These are phyloP conservation scores for Saccharomyces eubayanus DNA, from an alignment of 805 yeast genomes.

Conservation along the genomic window DNA sequence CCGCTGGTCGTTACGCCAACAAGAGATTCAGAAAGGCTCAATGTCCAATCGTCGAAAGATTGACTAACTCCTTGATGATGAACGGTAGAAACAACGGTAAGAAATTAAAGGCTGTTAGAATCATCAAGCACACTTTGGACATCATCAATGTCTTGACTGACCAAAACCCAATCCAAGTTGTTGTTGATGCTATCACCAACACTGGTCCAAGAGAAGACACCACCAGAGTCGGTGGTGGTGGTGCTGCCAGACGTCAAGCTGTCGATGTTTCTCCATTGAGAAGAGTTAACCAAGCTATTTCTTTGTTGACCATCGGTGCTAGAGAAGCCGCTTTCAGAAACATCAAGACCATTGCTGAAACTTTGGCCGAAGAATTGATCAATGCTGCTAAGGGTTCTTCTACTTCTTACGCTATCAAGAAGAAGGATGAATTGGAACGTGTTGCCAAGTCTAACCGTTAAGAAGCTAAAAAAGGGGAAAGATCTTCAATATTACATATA, in stretches of 20 bases:
- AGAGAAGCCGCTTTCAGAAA: conserved; percentile 99
- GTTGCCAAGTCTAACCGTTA: conserved; percentile 99
- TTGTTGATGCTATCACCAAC: conserved; percentile 99
- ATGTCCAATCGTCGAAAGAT: conserved; percentile 98
- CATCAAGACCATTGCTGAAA: conserved; percentile 99
- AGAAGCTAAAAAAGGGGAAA: conserved; percentile 22
- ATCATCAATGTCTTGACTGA: conserved; percentile 95
- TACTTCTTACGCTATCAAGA: conserved; percentile 99
- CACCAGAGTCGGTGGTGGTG: conserved; percentile 99
- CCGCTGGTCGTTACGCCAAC: conserved; percentile 99
- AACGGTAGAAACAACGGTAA: conserved; percentile 99
- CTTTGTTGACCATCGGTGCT: conserved; percentile 97
- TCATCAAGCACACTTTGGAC: conserved; percentile 98
- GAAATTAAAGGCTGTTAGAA: conserved; percentile 99
- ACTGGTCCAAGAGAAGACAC: conserved; percentile 99
- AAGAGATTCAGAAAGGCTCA: conserved; percentile 99
- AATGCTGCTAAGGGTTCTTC: conserved; percentile 99
- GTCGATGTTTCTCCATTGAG: conserved; percentile 99
- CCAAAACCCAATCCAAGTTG: conserved; percentile 98
- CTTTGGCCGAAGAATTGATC: conserved; percentile 99
- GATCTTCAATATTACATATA: not conserved
- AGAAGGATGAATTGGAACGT: conserved; percentile 99
- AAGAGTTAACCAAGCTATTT: conserved; percentile 99
- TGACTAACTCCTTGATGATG: conserved; percentile 99
- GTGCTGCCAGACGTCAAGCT: conserved; percentile 99